Evolutionary conservation across 2,329 filamentous ascomycete genomes (phyloP), one percentile per base, ranked within the genome.

Genomic region (Aspergillus unguis): DNA sequence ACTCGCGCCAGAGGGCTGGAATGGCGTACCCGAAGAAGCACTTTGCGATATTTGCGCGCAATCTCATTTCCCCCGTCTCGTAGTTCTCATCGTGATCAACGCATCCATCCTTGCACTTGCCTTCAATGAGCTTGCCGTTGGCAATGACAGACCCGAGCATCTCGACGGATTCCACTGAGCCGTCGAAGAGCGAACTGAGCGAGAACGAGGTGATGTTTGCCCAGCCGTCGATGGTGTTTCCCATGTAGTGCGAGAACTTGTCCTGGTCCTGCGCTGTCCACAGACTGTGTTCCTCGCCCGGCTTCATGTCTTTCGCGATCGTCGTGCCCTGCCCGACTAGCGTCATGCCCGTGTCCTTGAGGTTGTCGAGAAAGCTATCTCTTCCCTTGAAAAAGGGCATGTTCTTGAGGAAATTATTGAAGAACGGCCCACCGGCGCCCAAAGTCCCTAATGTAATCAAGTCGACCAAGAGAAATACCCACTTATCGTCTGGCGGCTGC

Each of bases 221-320:
- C 52, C 52, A 59, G 48, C 47, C 55, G 2, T 28, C 8, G 27
- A 57, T 40, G 8, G 50, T 49, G 9, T 55, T 36, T 8, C 44
- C 47, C 42, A 59, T 29, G 33, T 54, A 52, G 10, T 11, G 44
- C 2, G 57, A 55, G 43, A 59, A 57, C 3, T 48, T 26, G 26
- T 40, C 48, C 28, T 55, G 52, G 25, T 10, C 6, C 33, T 52
- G 17, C 44, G 2, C 33, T 29, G 10, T 44, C 38, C 57, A 17
- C 54, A 57, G 23, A 29, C 5, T 17, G 25, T 11, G 1, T 3
- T 29, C 10, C 8, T 32, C 5, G 3, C 27, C 26, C n/a, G 50
- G 37, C 11, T 47, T 29, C 23, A 40, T n/a, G 10, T 56, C 47
- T 27, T 51, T 53, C 27, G 48, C 47, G 28, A 53, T 56, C 9